Percentiles rank a stretch among this genome's conserved stretches.
phyloP scores from a whole-genome alignment of 306 rosid genomes.

The Prunus mongolica region DNA sequence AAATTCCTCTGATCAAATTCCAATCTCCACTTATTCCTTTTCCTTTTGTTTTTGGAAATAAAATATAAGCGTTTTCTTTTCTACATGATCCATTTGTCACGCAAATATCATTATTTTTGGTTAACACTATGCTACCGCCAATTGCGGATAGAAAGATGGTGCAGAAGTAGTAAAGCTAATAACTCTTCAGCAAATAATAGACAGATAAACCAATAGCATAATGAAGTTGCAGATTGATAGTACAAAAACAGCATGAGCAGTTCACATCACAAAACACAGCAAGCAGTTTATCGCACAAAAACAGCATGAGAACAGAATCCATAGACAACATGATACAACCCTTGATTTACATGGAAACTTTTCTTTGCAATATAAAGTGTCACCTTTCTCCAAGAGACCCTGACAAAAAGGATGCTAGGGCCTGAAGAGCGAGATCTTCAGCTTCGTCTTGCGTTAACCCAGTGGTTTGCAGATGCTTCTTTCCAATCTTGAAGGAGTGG shows the following conservation, averaged over 20 bases:
- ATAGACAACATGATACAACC: constrained; percentile 22
- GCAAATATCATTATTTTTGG: not conserved
- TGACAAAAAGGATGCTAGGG: constrained; percentile 53
- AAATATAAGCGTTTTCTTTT: too few relatives aligned
- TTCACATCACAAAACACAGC: not conserved
- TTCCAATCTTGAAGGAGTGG: constrained; percentile 86
- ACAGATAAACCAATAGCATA: not conserved
- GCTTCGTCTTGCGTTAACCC: constrained; percentile 59
- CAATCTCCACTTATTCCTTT: not conserved
- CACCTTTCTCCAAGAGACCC: constrained; percentile 36
- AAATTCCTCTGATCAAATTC: not conserved
- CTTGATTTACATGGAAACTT: constrained; percentile 9
- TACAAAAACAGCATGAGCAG: constrained; percentile 11
- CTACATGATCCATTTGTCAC: too few relatives aligned
- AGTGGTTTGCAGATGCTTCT: constrained; percentile 70
- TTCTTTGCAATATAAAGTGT: not conserved
- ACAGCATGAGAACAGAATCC: constrained; percentile 4
- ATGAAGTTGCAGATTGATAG: not conserved
- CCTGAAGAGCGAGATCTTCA: constrained; percentile 59
- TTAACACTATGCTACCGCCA: not conserved
- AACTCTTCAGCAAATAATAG: not conserved
- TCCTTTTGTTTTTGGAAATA: not conserved
- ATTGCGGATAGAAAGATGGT: not conserved
- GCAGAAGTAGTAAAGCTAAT: not conserved
- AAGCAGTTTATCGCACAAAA: constrained; percentile 1